Evolutionary conservation across 2,329 filamentous ascomycete species (phyloP), one percentile per base, ranked within the genome.

Genomic region (Alternaria angustiovoidea): DNA sequence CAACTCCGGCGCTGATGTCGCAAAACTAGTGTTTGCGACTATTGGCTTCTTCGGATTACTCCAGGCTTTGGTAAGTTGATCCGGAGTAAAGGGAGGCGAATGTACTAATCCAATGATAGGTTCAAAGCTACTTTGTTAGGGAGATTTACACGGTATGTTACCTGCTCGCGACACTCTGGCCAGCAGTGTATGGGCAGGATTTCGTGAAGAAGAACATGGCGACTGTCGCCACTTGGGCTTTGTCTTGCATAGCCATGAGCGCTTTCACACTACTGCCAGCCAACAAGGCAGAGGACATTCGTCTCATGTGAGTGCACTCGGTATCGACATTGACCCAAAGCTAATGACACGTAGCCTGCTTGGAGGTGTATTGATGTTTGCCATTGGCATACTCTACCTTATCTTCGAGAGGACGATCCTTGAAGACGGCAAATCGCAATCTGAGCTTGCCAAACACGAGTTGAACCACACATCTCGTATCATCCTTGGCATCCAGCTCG

Each of bases 101-200:
- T 16, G 12, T 48, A 36, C 61, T 68, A 24, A 64, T 22, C 30
- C 6, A 26, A 20, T 22, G 20, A 5, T 44, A 95, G 92, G 93
- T 95, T 22, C 84, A 96, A 80, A 94, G 93, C 51, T 99, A 99
- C 76, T 96, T 96, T 57, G 86, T 94, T 69, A 89, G 95, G 41
- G 91, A 97, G 73, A 88, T 98, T 24, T 90, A 96, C 69, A 97
- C 94, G 0, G 81, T 87, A 1, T 87, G 94, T 57, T 99, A 94
- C 73, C 71, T 94, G 26, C 67, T 94, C 4, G 93, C 88, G 4
- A 87, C 89, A 1, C 83, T 91, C 43, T 99, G 94, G 91, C 95
- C 95, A 0, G 68, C 85, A 0, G 82, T 88, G 0, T 91, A 95
- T 67, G 94, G 95, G 0, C 71, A 85, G 26, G 83, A 83, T 0